Conservation (phyloP, 495 filamentous ascomycete species). For the Opeltia flavorubescens region DNA sequence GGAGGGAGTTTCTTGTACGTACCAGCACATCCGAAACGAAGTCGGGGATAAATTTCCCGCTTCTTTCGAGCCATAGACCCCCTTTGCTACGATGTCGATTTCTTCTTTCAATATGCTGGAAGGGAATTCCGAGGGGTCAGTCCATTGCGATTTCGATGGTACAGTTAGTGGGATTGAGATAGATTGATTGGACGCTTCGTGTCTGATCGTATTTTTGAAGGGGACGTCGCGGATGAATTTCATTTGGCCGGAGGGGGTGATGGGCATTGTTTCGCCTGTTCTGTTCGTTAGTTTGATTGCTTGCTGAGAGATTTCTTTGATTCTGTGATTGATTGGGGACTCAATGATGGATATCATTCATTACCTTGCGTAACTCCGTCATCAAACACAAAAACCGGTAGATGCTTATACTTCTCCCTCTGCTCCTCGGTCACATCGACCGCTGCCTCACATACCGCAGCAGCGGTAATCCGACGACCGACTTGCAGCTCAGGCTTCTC, state of each 20-base stretch:
- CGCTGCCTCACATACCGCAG: slow-evolving; percentile 39
- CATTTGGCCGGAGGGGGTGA: slow-evolving; percentile 6
- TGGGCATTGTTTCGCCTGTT: slow-evolving; percentile 20
- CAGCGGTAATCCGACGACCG: slow-evolving; percentile 38
- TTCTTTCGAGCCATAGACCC: slow-evolving; percentile 7
- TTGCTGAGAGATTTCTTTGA: no score
- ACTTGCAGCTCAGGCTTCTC: slow-evolving; percentile 30
- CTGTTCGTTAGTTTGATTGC: no score
- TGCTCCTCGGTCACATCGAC: slow-evolving; percentile 20
- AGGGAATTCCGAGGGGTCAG: slow-evolving; percentile 7
- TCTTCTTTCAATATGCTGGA: slow-evolving; percentile 3
- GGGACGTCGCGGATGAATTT: slow-evolving; percentile 26
- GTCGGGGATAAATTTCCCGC: background rate
- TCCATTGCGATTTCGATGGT: slow-evolving; percentile 32
- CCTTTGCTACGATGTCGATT: slow-evolving; percentile 4
- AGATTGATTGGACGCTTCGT: slow-evolving; percentile 21
- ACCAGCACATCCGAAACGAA: slow-evolving; percentile 4
- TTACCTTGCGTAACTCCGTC: slow-evolving; percentile 5
- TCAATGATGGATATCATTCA: no score
- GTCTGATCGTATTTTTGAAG: slow-evolving; percentile 24
- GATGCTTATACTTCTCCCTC: slow-evolving; percentile 16
- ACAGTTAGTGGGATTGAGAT: slow-evolving; percentile 36
- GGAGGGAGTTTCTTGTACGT: background rate
- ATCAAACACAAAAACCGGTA: slow-evolving; percentile 19
- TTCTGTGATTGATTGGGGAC: no score